These are phyloP conservation scores for Aspergillus pseudoglaucus DNA, from an alignment of 2,329 filamentous ascomycete species.

Conservation along the genomic window DNA sequence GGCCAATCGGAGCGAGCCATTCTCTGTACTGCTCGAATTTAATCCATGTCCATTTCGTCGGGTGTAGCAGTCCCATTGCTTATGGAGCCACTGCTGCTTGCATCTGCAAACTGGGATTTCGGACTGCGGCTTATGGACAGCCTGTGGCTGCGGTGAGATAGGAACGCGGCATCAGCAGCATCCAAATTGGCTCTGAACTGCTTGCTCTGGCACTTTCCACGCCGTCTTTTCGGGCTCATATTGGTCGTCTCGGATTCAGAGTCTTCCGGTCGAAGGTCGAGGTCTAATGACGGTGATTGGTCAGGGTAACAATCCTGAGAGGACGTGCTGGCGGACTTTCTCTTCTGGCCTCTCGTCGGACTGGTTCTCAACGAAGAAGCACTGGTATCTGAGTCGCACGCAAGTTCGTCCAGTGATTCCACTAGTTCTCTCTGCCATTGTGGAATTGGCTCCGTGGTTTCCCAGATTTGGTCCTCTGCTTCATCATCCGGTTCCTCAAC, in stretches of 20 bases:
- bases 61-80: conserved; percentile 7
- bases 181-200: conserved; percentile 9
- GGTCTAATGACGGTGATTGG: conserved; percentile 1
- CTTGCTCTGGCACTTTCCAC: conserved; percentile 15
- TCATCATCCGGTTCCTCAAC: conserved; percentile 33
- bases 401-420: conserved; percentile 26
- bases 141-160: conserved; percentile 11
- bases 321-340: conserved; percentile 23
- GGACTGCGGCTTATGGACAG: conserved; percentile 16
- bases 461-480: not conserved
- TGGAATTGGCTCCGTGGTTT: conserved; percentile 13
- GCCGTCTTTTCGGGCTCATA: conserved; percentile 20
- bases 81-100: conserved; percentile 8
- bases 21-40: conserved; percentile 4
- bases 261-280: conserved; percentile 5
- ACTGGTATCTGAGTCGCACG: conserved; percentile 21
- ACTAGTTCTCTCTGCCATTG: conserved; percentile 29
- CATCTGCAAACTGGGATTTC: conserved; percentile 14
- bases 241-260: conserved; percentile 6
- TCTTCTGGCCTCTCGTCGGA: conserved; percentile 27
- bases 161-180: not conserved
- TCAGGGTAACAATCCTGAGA: not conserved
- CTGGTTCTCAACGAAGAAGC: conserved; percentile 1
- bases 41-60: conserved; percentile 33
- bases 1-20: not conserved